Evolutionary conservation across 164 flowering plant species (phyloP), one percentile per base, ranked within the genome.

Genomic region (Brasenia schreberi): DNA sequence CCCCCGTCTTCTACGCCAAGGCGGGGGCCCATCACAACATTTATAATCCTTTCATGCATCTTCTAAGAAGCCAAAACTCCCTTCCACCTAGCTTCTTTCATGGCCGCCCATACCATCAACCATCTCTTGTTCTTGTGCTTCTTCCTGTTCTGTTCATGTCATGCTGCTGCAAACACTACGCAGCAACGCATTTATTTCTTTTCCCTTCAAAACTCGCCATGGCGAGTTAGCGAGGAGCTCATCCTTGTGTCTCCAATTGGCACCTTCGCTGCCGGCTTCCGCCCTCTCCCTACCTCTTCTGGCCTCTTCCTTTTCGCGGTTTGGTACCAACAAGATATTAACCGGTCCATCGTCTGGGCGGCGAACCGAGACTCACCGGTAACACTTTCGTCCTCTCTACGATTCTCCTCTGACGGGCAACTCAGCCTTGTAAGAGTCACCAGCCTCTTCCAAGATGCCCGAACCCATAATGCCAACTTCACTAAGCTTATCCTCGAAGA

Each of bases 181-280:
- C 11, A 45, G 11, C 53, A 45, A 12, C 12, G 12, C 12, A 12
- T 45, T 1, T 7, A 2, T 12, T 45, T 45, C 53, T 82, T 81
- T 78, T 68, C 78, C 69, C 14, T 42, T 70, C 71, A 84, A 5
- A 43, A 76, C 67, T 78, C 82, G 5, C 89, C 91, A 74, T 89
- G 96, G 93, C 45, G 12, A 7, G 88, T 89, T 0, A 19, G 53
- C 67, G 77, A 82, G 27, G 74, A 75, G 77, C 73, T 19, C 1
- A 69, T 64, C 67, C 87, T 89, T 12, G 60, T 75, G 68, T 89
- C 96, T 7, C 75, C 75, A 45, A 83, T 82, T 69, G 75, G 83
- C 69, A 68, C 71, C 72, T 89, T 89, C 72, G 79, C 88, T 42
- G 91, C 96, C 18, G 93, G 93, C 0, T 89, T 89, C 69, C 76